Evolutionary conservation across 2,329 filamentous ascomycete genomes (phyloP), one percentile per base, ranked within the genome.

Genomic region (Calonectria hongkongensis): DNA sequence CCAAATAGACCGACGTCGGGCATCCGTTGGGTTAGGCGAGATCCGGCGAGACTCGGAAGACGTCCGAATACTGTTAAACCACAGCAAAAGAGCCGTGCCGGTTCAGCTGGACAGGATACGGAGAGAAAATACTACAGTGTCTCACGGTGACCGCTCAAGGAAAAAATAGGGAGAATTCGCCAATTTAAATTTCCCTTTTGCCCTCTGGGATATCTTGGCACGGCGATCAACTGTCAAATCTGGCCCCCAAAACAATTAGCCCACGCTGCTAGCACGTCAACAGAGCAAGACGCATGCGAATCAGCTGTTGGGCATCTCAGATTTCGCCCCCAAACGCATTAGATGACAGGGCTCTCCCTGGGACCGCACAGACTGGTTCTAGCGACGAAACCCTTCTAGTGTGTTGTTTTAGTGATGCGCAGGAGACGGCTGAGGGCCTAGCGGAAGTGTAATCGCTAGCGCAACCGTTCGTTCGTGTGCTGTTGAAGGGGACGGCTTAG

Each of bases 341-440:
- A 48, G 10, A 25, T 25, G 33, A 39, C 54, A 58, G 54, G 54
- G 54, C 8, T n/a, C 33, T 33, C 36, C 54, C 33, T 58, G 18
- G 54, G 33, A 27, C 33, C 54, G 54, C 54, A 58, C 54, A 9
- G 54, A 58, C 54, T 58, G 54, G 54, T n/a, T 39, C 12, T 12
- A 9, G n/a, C 13, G 18, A 39, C 54, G 54, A 58, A 58, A 58
- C 54, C 54, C 33, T 15, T 58, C 33, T 39, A 41, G 54, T 58
- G 51, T 36, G 54, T 39, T 39, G 54, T 25, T 58, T 39, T 58
- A 18, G 54, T 39, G 30, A 27, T 33, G 33, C 9, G 54, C n/a
- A 39, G n/a, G 54, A 39, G n/a, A 12, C 8, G 30, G 54, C 18
- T 21, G 33, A 58, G 33, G 4, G 33, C n/a, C n/a, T 58, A 58